A percentile compares a stretch with the other conserved stretches of the same genome.
Conservation (phyloP, 768 basidiomycete species). For the Suillus brevipes region DNA sequence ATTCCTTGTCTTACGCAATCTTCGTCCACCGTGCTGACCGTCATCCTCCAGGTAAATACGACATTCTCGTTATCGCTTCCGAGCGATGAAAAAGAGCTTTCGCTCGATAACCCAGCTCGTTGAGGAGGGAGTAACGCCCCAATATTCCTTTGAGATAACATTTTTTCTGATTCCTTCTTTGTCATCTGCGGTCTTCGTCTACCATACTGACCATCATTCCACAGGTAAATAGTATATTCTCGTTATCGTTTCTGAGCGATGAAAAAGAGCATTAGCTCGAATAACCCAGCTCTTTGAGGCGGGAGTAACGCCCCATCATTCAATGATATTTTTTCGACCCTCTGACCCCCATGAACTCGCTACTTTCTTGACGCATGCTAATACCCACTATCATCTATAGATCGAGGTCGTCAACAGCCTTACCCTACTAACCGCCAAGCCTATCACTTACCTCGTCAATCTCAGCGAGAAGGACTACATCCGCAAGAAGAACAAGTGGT, state of each 20-base stretch:
- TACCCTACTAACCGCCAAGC: slow-evolving; percentile 91
- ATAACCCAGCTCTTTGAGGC: slow-evolving; percentile 89
- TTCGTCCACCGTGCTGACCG: slow-evolving; percentile 12
- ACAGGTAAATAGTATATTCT: slow-evolving; percentile 22
- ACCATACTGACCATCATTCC: slow-evolving; percentile 12
- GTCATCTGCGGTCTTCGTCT: slow-evolving; percentile 1
- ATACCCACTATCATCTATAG: slow-evolving; percentile 40
- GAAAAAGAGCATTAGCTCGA: slow-evolving; percentile 75
- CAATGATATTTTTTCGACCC: slow-evolving; percentile 10
- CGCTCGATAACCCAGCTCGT: slow-evolving; percentile 89
- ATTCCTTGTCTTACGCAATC: slow-evolving; percentile 3
- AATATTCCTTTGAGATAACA: slow-evolving; percentile 64
- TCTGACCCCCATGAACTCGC: neutral
- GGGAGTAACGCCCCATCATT: slow-evolving; percentile 76
- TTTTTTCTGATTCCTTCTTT: slow-evolving; percentile 41
- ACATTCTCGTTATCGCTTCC: neutral
- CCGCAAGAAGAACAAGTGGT: slow-evolving; percentile 99
- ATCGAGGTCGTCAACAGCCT: slow-evolving; percentile 90
- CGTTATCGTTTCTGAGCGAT: slow-evolving; percentile 29
- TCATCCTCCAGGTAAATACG: slow-evolving; percentile 23
- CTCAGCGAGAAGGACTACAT: slow-evolving; percentile 91
- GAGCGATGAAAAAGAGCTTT: slow-evolving; percentile 64
- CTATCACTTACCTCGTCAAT: slow-evolving; percentile 98
- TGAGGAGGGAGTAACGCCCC: slow-evolving; percentile 84
- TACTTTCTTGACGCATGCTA: neutral